Evolutionary conservation across 208 protist species (phyloP), one percentile per base, ranked within the genome.

Genomic region (Crithidia expoeki): DNA sequence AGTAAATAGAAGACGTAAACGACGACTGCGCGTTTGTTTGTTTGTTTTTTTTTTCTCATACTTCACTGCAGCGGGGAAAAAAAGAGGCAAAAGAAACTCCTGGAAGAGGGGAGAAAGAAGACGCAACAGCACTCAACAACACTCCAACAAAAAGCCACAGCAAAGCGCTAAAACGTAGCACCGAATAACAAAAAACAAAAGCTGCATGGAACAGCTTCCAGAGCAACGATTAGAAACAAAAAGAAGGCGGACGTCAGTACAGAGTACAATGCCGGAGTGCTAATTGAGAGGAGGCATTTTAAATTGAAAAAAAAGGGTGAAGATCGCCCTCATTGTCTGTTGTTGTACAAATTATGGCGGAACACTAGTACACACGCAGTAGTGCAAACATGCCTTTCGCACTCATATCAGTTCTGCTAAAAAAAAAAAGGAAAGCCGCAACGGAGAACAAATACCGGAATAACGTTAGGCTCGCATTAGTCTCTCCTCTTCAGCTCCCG

Each of bases 291-390:
- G 21, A 60, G 16, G n/a, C n/a, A n/a, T n/a, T n/a, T n/a, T n/a
- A n/a, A 60, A 46, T 40, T 7, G 34, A 60, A 3, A 23, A 38
- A 55, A 55, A 30, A 32, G 17, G 32, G n/a, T 6, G 44, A 49
- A 23, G 16, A 21, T 4, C 10, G 44, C 5, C n/a, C 11, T 56
- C 53, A 27, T 33, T 59, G 23, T 19, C 33, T 59, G 53, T n/a
- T 52, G 52, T 50, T 64, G 58, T 64, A 64, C 58, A 64, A 28
- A 27, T 64, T 52, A 42, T 28, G 5, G 28, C 33, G 33, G 16
- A 3, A 33, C 42, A n/a, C 53, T 23, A 1, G 32, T 16, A 23
- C 51, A 38, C 51, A 21, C 51, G 28, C 25, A 56, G 9, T n/a
- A 32, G 21, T 4, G n/a, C 47, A 52, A 25, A 52, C 4, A 6